Percentiles rank a stretch among this genome's conserved stretches.
Conservation (phyloP, 2,329 filamentous ascomycete species). For the Neospermospora avenae region DNA sequence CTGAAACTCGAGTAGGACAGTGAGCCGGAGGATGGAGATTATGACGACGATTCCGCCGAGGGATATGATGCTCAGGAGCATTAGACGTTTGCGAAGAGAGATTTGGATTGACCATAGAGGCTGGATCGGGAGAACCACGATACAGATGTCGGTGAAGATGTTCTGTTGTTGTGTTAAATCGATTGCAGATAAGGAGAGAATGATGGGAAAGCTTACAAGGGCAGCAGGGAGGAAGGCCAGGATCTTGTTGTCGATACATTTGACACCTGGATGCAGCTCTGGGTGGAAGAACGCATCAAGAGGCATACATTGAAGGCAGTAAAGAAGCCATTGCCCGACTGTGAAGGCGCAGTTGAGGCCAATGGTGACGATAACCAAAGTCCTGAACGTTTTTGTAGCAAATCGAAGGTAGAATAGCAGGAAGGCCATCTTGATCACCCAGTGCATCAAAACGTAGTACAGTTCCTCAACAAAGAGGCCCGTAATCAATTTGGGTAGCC, state of each 20-base stretch:
- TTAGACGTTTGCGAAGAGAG: constrained; percentile 30
- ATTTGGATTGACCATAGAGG: constrained; percentile 45
- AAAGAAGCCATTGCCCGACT: constrained; percentile 32
- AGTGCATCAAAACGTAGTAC: constrained; percentile 35
- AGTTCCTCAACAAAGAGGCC: constrained; percentile 35
- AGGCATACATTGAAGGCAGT: constrained; percentile 34
- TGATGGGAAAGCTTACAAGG: not conserved
- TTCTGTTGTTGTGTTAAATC: not conserved
- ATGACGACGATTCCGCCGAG: constrained; percentile 34
- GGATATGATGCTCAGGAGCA: constrained; percentile 29
- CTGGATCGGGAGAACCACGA: constrained; percentile 37
- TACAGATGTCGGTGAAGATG: constrained; percentile 24
- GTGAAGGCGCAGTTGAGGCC: constrained; percentile 30
- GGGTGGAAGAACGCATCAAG: constrained; percentile 34
- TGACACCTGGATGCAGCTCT: constrained; percentile 26
- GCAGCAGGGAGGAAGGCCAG: constrained; percentile 18
- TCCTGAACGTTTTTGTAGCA: constrained; percentile 26
- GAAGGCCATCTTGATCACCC: constrained; percentile 35
- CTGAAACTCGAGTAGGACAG: constrained; percentile 23
- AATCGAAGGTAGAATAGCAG: constrained; percentile 36
- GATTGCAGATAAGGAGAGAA: not conserved
- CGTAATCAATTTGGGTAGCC: constrained; percentile 13
- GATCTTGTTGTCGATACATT: constrained; percentile 24
- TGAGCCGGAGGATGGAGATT: constrained; percentile 17
- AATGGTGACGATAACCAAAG: constrained; percentile 29